Conservation (phyloP, 1,284 basidiomycete genomes). For the Cutaneotrichosporon daszewskae region DNA sequence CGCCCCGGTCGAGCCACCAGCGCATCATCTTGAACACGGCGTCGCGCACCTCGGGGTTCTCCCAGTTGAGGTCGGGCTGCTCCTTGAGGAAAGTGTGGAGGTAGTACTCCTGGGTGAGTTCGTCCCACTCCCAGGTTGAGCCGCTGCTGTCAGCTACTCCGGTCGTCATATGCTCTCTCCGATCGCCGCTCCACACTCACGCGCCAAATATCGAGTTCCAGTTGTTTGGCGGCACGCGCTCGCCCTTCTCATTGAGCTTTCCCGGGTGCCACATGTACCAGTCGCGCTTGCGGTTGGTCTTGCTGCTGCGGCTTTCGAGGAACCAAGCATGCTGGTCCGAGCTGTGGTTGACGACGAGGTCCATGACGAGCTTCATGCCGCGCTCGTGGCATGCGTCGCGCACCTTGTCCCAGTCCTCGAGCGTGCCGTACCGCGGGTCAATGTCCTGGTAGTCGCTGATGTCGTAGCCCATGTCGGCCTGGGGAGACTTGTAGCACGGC, state of each 20-base stretch:
- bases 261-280: conserved; percentile 50
- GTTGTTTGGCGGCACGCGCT: conserved; percentile 48
- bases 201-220: conserved; percentile 49
- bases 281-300: conserved; percentile 47
- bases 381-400: conserved; percentile 40
- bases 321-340: conserved; percentile 50
- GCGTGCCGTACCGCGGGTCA: conserved; percentile 47
- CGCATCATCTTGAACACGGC: conserved; percentile 46
- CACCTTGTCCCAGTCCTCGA: conserved; percentile 48
- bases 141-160: conserved; percentile 19
- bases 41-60: conserved; percentile 40
- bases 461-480: conserved; percentile 43
- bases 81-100: conserved; percentile 44
- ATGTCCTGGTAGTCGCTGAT: conserved; percentile 48
- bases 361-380: conserved; percentile 49
- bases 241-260: conserved; percentile 34
- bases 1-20: conserved; percentile 51
- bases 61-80: conserved; percentile 46
- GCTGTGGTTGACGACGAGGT: conserved; percentile 51
- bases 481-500: conserved; percentile 36
- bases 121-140: conserved; percentile 50
- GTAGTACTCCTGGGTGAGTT: conserved; percentile 49
- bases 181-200: no score
- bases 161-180: no score
- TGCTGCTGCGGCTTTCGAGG: conserved; percentile 44